These are phyloP conservation scores for Gamsiella multidivaricata DNA, from an alignment of 192 early-diverging fungal genomes.

Conservation along the genomic window DNA sequence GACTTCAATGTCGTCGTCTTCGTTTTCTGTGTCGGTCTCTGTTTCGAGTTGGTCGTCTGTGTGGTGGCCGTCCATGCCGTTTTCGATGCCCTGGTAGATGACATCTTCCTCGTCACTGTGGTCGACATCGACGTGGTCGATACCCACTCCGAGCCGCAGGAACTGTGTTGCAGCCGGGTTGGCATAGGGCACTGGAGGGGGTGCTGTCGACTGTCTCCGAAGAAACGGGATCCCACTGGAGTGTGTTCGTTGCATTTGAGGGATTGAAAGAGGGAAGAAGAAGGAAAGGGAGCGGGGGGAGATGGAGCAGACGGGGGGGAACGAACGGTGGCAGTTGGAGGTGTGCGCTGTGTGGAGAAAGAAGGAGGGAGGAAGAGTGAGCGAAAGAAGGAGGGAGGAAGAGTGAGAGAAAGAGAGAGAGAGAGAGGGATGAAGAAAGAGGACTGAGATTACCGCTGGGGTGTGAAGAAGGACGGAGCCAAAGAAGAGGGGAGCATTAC, in stretches of 20 bases:
- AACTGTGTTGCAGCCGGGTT: conserved; percentile 42
- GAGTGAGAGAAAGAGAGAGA: conserved; percentile 1
- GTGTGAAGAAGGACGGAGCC: background rate
- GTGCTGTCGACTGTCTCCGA: conserved; percentile 19
- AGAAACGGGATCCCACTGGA: conserved; percentile 22
- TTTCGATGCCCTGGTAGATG: conserved; percentile 32
- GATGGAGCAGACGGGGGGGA: background rate
- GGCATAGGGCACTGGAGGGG: conserved; percentile 18
- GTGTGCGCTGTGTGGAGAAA: background rate
- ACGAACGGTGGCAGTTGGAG: background rate
- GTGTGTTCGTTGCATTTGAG: conserved; percentile 15
- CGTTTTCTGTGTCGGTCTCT: conserved; percentile 14
- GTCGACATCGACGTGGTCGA: conserved; percentile 39
- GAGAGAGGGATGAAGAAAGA: background rate
- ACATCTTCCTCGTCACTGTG: conserved; percentile 35
- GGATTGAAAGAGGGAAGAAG: background rate
- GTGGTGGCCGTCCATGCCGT: conserved; percentile 25
- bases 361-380: background rate
- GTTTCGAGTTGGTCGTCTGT: background rate
- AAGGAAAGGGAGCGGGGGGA: background rate
- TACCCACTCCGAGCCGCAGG: conserved; percentile 33
- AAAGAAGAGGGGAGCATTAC: conserved; percentile 3
- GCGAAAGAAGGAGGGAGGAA: background rate
- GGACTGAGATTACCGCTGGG: too few species aligned
- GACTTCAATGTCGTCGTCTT: background rate